Conservation (phyloP, 2,329 filamentous ascomycete species). For the Alternaria sp. region DNA sequence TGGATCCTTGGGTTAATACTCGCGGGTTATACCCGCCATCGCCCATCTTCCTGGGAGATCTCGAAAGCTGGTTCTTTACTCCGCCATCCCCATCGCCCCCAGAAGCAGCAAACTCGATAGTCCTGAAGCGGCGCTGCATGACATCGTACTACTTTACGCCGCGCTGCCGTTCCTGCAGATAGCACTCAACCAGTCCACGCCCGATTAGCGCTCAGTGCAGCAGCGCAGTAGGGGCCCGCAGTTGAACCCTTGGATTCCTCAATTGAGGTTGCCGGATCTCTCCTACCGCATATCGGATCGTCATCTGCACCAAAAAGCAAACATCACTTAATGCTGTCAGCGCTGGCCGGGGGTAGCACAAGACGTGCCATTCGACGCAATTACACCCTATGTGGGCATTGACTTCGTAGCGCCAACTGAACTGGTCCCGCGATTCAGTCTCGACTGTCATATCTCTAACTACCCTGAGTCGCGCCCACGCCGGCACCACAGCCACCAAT, state of each 20-base stretch:
- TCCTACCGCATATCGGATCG: conserved; percentile 17
- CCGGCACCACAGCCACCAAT: conserved; percentile 22
- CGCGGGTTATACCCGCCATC: conserved; percentile 4
- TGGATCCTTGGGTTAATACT: conserved; percentile 15
- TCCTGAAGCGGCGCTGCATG: conserved; percentile 4
- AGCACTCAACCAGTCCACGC: conserved; percentile 12
- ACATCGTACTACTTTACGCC: conserved; percentile 6
- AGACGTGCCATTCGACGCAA: conserved; percentile 15
- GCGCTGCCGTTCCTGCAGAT: conserved; percentile 15
- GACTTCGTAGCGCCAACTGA: conserved; percentile 9
- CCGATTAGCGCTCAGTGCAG: conserved; percentile 18
- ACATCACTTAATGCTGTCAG: conserved; percentile 14
- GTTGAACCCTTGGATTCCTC: conserved; percentile 19
- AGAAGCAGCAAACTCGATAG: neutral
- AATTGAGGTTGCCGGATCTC: conserved; percentile 9
- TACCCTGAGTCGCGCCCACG: conserved; percentile 36
- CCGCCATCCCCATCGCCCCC: neutral
- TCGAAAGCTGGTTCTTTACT: neutral
- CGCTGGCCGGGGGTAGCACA: conserved; percentile 16
- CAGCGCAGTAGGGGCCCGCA: conserved; percentile 17
- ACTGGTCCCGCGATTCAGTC: conserved; percentile 33
- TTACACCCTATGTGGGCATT: conserved; percentile 11
- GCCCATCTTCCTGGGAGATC: conserved; percentile 1
- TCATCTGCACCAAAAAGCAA: conserved; percentile 8
- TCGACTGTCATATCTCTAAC: conserved; percentile 14